Conservation (phyloP, 306 rosid genomes). For the Vachellia pachyceras region DNA sequence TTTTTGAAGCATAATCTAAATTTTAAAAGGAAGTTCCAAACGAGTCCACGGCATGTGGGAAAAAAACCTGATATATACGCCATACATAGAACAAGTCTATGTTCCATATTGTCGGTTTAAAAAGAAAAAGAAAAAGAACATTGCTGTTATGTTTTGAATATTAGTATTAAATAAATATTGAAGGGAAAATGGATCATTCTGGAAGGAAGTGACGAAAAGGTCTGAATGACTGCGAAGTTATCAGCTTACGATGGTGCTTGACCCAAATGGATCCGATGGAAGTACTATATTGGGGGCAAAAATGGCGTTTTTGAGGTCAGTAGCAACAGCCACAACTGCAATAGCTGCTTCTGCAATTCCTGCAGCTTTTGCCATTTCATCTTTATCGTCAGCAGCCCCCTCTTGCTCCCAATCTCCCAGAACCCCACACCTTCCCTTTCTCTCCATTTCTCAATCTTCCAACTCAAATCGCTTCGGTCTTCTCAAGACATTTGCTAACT, state of each 20-base stretch:
- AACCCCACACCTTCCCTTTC: constrained; percentile 39
- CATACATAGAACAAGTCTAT: too few relatives aligned
- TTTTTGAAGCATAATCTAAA: too few relatives aligned
- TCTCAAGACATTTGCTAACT: constrained; percentile 45
- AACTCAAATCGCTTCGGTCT: constrained; percentile 46
- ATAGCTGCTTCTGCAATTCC: constrained; percentile 64
- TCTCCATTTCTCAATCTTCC: constrained; percentile 27
- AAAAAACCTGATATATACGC: too few relatives aligned
- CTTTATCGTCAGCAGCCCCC: constrained; percentile 33
- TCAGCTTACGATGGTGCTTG: background rate
- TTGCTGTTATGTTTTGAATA: too few relatives aligned
- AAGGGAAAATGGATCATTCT: too few relatives aligned
- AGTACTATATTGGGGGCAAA: background rate
- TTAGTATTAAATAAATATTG: too few relatives aligned
- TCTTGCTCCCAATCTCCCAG: constrained; percentile 49
- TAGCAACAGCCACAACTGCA: constrained; percentile 53
- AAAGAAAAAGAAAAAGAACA: too few relatives aligned
- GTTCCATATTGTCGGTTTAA: too few relatives aligned
- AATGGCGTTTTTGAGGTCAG: constrained; percentile 67
- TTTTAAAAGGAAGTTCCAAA: too few relatives aligned
- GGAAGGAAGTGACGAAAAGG: too few relatives aligned
- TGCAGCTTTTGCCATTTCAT: constrained; percentile 44
- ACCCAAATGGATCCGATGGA: background rate
- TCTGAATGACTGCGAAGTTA: too few relatives aligned
- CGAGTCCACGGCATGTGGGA: too few relatives aligned